phyloP scores from a whole-genome alignment of 345 rosid species.

The Rhodomyrtus tomentosa region DNA sequence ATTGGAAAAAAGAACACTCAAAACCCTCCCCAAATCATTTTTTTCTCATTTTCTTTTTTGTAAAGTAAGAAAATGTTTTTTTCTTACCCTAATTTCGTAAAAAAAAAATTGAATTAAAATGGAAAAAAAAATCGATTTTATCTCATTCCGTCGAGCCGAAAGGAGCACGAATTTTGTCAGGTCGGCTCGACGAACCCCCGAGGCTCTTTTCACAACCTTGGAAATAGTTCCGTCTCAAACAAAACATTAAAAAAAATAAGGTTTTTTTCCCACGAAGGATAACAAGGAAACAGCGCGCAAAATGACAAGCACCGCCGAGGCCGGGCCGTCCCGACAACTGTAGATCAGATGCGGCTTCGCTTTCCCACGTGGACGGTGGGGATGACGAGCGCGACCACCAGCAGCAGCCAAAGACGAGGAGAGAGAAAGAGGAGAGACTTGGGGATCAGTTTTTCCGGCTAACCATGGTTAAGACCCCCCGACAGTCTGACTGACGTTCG shows the following conservation, averaged over 20 bases:
- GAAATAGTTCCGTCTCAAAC: background rate
- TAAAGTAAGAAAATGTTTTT: too few relatives aligned
- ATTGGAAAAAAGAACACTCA: too few relatives aligned
- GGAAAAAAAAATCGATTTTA: too few relatives aligned
- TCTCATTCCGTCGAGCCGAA: background rate
- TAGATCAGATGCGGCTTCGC: slow-evolving; percentile 7
- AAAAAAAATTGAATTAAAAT: too few relatives aligned
- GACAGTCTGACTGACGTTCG: background rate
- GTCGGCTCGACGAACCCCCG: background rate
- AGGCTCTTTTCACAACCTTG: background rate
- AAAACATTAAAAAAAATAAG: background rate
- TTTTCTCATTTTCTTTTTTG: too few relatives aligned
- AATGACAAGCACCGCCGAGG: slow-evolving; percentile 56
- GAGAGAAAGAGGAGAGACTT: background rate
- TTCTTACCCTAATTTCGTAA: too few relatives aligned
- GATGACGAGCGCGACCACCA: slow-evolving; percentile 1
- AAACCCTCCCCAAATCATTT: too few relatives aligned
- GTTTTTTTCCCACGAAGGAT: background rate
- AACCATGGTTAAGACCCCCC: background rate
- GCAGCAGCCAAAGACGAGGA: slow-evolving; percentile 1
- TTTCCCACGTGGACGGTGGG: slow-evolving; percentile 34
- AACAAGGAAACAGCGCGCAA: background rate
- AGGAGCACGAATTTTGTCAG: background rate
- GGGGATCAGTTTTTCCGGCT: background rate
- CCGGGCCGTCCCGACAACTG: slow-evolving; percentile 32